A percentile compares a stretch with the other conserved stretches of the same genome.
Conservation (phyloP, 2,329 filamentous ascomycete species). For the Cladorrhinum sp. region DNA sequence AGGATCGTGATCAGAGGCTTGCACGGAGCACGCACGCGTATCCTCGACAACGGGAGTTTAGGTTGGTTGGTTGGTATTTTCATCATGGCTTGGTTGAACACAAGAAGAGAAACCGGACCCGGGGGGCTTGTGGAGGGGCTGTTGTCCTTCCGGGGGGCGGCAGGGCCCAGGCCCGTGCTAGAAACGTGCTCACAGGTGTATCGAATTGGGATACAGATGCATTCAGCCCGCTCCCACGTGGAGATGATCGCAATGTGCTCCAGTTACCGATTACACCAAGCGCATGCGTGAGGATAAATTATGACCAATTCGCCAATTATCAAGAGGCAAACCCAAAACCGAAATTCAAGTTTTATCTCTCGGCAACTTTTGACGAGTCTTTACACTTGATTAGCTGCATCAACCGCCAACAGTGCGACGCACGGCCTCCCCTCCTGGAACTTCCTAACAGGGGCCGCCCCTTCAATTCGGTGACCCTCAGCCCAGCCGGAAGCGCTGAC, state of each 20-base stretch:
- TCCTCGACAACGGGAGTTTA: background rate
- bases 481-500: slow-evolving; percentile 14
- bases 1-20: background rate
- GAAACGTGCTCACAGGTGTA: slow-evolving; percentile 5
- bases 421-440: slow-evolving; percentile 4
- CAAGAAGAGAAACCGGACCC: background rate
- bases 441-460: slow-evolving; percentile 2
- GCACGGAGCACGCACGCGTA: background rate
- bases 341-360: background rate
- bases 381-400: background rate
- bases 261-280: no score
- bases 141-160: background rate
- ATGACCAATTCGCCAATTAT: background rate
- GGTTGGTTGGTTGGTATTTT: background rate
- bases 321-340: background rate
- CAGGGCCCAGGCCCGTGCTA: background rate
- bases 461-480: background rate
- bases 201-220: background rate
- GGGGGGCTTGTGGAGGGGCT: background rate
- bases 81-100: background rate
- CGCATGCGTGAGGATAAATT: background rate
- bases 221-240: slow-evolving; percentile 8
- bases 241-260: slow-evolving; percentile 6
- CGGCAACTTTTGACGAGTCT: background rate
- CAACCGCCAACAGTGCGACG: background rate